A percentile compares a stretch with the other conserved stretches of the same genome.
These are phyloP conservation scores for Hypoxylon intermedium DNA, from an alignment of 495 filamentous ascomycete species.

Conservation along the genomic window DNA sequence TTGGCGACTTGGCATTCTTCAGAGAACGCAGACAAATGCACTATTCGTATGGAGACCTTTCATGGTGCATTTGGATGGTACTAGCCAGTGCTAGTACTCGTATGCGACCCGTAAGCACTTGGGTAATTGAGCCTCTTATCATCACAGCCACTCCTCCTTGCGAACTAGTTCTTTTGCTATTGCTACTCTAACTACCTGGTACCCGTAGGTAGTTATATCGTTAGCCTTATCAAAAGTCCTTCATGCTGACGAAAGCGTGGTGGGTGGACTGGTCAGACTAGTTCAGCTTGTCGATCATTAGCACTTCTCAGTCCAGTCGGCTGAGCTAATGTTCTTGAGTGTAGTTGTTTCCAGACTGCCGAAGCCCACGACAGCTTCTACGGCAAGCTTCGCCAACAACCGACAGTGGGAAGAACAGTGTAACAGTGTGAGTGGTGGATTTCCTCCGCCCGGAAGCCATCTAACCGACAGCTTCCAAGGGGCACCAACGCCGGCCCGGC, in stretches of 20 bases:
- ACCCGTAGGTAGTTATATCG: too few species aligned
- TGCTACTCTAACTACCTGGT: too few species aligned
- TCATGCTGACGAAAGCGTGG: conserved; percentile 19
- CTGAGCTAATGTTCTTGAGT: conserved; percentile 19
- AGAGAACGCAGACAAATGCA: not conserved
- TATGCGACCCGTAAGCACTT: conserved; percentile 20
- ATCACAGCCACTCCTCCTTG: too few species aligned
- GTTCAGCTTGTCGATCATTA: conserved; percentile 33
- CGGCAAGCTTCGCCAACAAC: not conserved
- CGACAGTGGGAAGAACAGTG: too few species aligned
- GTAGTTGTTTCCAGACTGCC: too few species aligned
- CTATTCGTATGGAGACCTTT: conserved; percentile 4
- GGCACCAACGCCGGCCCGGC: conserved; percentile 17
- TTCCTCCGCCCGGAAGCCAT: conserved; percentile 11
- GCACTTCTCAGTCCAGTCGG: conserved; percentile 3
- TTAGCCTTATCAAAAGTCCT: conserved; percentile 15
- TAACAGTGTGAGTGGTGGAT: conserved; percentile 9
- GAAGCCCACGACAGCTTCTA: too few species aligned
- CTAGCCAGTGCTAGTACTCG: conserved; percentile 6
- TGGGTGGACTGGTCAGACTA: conserved; percentile 4
- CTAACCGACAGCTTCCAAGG: conserved; percentile 9
- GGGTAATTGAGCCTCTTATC: conserved; percentile 3
- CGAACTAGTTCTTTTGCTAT: not conserved
- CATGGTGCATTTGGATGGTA: conserved; percentile 4
- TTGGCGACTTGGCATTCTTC: conserved; percentile 1